Base-by-base conservation (phyloP, 768 basidiomycete genomes). In the Phaffia australis region DNA sequence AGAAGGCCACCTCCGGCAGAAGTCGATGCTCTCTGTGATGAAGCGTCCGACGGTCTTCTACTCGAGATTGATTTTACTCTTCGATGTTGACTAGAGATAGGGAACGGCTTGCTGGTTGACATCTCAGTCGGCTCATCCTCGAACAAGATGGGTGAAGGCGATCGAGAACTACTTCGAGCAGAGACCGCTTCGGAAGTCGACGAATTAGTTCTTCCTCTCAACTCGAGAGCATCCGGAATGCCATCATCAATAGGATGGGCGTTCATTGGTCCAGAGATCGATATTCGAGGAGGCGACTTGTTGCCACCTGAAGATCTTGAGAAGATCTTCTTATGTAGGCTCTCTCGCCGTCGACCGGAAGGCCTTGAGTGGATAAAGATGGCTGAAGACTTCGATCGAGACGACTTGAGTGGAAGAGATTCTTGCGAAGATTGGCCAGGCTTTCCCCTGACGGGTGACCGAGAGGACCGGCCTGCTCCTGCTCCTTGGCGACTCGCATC, bases 321-420 rank as follows among this genome's bases (percentile, higher is more conserved):
- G 1, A 58, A 47, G 18, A 68, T 46, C 56, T 68, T 62, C 29
- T 61, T 54, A 25, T 56, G 58, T 1, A 68, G 47, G 30, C 35
- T 56, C 25, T 54, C 67, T 19, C 67, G 58, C 18, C 47, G 18
- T 46, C 67, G 61, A n/a, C 46, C 67, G 46, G n/a, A n/a, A 42
- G 64, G 64, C 54, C 61, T 47, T 6, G 66, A 27, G 42, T 68
- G 66, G 52, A 68, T 63, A 55, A 48, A 57, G 35, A 68, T 63
- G 1, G 61, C 51, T 1, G 66, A 55, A 29, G 64, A 48, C 50
- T 62, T 66, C 35, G 29, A 59, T n/a, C 32, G 32, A 5, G 62
- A 55, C 51, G 15, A n/a, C 21, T 49, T 5, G 32, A 21, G 32
- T 9, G 62, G 42, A 11, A 27, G 6, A n/a, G 60, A 30, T 9